Conservation (phyloP, 2,329 filamentous ascomycete species). For the Grosmannia serpens region DNA sequence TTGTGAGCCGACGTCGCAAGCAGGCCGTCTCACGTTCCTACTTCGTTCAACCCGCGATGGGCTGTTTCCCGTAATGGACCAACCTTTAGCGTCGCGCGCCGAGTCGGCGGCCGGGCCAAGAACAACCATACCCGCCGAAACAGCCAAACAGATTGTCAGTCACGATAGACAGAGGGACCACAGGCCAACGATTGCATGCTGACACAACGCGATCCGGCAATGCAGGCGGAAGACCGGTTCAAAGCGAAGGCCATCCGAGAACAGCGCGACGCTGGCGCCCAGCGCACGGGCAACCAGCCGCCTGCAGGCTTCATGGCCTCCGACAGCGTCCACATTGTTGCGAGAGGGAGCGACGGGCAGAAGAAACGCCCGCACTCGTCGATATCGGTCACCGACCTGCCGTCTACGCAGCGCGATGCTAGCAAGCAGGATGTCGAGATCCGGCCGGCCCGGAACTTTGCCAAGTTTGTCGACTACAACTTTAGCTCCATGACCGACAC, state of each 20-base stretch:
- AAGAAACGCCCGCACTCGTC: constrained; percentile 62
- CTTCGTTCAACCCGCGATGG: background rate
- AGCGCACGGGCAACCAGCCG: constrained; percentile 34
- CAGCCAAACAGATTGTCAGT: constrained; percentile 1
- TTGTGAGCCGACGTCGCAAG: background rate
- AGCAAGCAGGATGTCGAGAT: constrained; percentile 40
- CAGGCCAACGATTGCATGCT: background rate
- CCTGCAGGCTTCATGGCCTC: constrained; percentile 60
- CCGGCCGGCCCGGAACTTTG: constrained; percentile 74
- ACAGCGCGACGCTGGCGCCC: constrained; percentile 51
- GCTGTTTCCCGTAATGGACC: background rate
- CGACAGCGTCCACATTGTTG: constrained; percentile 46
- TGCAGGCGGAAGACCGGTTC: constrained; percentile 73
- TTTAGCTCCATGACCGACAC: constrained; percentile 97
- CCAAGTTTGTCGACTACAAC: constrained; percentile 94
- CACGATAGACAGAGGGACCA: background rate
- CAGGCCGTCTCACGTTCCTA: background rate
- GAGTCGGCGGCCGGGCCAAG: background rate
- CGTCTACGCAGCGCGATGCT: constrained; percentile 53
- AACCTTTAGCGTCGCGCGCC: background rate
- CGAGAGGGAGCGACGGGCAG: constrained; percentile 3
- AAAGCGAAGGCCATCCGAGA: constrained; percentile 79
- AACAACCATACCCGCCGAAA: background rate
- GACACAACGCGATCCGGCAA: background rate
- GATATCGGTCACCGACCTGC: constrained; percentile 41